These are phyloP conservation scores for Mortierella sp. DNA, from an alignment of 371 early-diverging fungal species.

Conservation along the genomic window DNA sequence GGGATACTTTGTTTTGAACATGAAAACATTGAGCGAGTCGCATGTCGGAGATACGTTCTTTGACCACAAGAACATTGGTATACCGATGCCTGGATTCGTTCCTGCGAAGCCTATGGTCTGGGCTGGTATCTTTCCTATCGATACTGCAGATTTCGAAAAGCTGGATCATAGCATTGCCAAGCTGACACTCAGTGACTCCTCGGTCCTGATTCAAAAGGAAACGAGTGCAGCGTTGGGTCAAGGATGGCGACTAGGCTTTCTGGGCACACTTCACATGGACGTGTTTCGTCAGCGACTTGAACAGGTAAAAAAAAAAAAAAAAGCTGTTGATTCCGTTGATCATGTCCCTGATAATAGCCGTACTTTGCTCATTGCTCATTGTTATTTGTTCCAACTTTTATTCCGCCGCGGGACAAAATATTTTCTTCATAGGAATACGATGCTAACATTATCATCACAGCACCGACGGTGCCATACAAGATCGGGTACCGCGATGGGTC, in stretches of 20 bases:
- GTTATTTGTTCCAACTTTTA: not conserved
- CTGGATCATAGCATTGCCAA: slow-evolving; percentile 92
- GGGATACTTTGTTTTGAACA: slow-evolving; percentile 92
- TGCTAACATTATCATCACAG: slow-evolving; percentile 90
- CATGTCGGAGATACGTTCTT: slow-evolving; percentile 97
- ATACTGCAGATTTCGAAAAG: slow-evolving; percentile 87
- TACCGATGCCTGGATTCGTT: slow-evolving; percentile 90
- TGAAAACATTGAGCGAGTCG: slow-evolving; percentile 94
- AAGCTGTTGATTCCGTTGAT: no score
- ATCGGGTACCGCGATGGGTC: slow-evolving; percentile 69
- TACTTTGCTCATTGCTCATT: not conserved
- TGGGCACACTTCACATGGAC: slow-evolving; percentile 98
- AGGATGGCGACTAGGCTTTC: slow-evolving; percentile 96
- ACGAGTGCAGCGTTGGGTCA: slow-evolving; percentile 92
- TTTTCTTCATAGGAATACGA: slow-evolving; percentile 80
- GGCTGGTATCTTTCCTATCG: slow-evolving; percentile 94
- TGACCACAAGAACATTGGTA: slow-evolving; percentile 68
- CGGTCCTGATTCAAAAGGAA: slow-evolving; percentile 90
- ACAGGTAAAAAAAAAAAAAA: slow-evolving; percentile 63
- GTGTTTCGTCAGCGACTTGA: slow-evolving; percentile 96
- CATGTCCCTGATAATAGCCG: not conserved
- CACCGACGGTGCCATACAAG: slow-evolving; percentile 94
- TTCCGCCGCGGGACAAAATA: no score
- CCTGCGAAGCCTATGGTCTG: slow-evolving; percentile 91
- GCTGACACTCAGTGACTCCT: slow-evolving; percentile 94